These are phyloP conservation scores for Amanita phalloides DNA, from an alignment of 768 basidiomycete genomes.

Conservation along the genomic window DNA sequence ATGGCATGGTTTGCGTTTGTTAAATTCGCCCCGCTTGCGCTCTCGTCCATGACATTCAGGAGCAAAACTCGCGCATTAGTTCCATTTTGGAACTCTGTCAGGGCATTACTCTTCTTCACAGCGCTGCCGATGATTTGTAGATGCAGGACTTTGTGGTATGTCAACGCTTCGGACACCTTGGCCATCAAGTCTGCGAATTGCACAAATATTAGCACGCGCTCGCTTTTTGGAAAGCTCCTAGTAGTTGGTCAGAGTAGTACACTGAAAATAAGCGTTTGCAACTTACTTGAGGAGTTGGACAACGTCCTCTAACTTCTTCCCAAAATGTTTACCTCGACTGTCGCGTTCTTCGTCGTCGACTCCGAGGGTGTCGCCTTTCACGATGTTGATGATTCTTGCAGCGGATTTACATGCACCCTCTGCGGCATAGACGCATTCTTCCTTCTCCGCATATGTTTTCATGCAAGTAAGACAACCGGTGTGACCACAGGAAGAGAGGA, in stretches of 20 bases:
- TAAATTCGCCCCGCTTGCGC: slow-evolving; percentile 87
- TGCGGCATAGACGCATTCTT: slow-evolving; percentile 71
- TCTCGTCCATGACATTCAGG: slow-evolving; percentile 90
- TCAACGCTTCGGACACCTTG: slow-evolving; percentile 80
- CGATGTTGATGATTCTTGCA: slow-evolving; percentile 73
- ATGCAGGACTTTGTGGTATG: slow-evolving; percentile 58
- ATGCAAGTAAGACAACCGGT: slow-evolving; percentile 76
- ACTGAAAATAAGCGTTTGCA: background rate
- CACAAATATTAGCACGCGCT: slow-evolving; percentile 88
- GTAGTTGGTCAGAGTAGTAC: slow-evolving; percentile 23
- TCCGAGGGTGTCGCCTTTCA: slow-evolving; percentile 69
- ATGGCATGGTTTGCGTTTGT: slow-evolving; percentile 92
- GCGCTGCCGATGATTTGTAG: slow-evolving; percentile 77
- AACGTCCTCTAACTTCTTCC: slow-evolving; percentile 72
- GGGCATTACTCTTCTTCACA: slow-evolving; percentile 64
- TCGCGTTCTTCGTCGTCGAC: slow-evolving; percentile 70
- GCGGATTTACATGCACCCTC: slow-evolving; percentile 68
- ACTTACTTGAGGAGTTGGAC: slow-evolving; percentile 66
- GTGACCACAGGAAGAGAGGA: slow-evolving; percentile 90
- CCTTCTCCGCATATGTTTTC: slow-evolving; percentile 55
- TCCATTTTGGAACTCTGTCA: slow-evolving; percentile 80
- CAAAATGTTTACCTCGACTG: slow-evolving; percentile 67
- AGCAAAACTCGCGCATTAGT: slow-evolving; percentile 73
- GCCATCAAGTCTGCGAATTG: slow-evolving; percentile 91
- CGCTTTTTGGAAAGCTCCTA: slow-evolving; percentile 56